Percentiles rank a stretch among this genome's conserved stretches.
Conservation (phyloP, 768 basidiomycete species). For the Hygrocybe coccinea region DNA sequence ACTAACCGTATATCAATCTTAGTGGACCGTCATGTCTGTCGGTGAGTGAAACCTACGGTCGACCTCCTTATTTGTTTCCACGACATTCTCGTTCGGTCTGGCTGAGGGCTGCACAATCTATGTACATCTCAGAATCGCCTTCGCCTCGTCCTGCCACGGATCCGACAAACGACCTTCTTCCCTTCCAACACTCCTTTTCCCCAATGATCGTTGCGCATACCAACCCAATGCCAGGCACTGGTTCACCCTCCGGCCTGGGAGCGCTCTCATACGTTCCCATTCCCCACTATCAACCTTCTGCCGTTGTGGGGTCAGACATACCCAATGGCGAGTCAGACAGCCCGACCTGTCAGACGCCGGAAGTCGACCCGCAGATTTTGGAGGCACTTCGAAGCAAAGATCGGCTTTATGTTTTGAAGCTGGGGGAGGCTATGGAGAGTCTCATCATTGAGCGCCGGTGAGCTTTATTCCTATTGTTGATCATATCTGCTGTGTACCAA, state of each 20-base stretch:
- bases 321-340: slow-evolving; percentile 21
- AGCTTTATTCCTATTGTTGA: slow-evolving; percentile 24
- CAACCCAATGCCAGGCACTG: not conserved
- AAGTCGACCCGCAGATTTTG: slow-evolving; percentile 74
- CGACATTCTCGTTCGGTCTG: not conserved
- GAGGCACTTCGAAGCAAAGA: slow-evolving; percentile 87
- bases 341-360: slow-evolving; percentile 26
- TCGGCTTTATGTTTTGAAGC: slow-evolving; percentile 79
- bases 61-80: not conserved
- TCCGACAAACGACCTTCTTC: not conserved
- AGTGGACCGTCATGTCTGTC: not conserved
- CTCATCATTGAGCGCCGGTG: slow-evolving; percentile 73
- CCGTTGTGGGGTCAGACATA: slow-evolving; percentile 16
- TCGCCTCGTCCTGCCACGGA: not conserved
- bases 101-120: not conserved
- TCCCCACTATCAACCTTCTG: not conserved
- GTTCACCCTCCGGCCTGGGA: not conserved
- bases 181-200: not conserved
- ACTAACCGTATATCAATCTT: too few relatives aligned
- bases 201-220: not conserved
- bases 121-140: not conserved
- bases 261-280: not conserved
- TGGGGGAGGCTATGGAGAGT: slow-evolving; percentile 81
- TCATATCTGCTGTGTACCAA: slow-evolving; percentile 1
- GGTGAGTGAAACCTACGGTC: not conserved